phyloP scores from a whole-genome alignment of 352 stramenopile species.

The Hyaloperonospora arabidopsidis region DNA sequence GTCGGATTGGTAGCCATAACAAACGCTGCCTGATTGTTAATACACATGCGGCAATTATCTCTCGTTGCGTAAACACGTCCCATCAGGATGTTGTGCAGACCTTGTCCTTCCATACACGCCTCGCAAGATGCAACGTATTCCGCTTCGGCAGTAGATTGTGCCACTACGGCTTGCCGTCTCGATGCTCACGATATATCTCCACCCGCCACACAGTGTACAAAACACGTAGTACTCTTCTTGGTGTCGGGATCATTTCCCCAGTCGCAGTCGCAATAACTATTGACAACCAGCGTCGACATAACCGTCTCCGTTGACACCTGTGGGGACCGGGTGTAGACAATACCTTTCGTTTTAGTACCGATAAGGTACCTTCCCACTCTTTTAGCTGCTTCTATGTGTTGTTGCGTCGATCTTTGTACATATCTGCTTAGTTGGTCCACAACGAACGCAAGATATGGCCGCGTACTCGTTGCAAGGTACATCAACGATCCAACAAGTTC shows the following conservation, averaged over 20 bases:
- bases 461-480: constrained; percentile 26
- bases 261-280: constrained; percentile 11
- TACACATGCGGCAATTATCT: constrained; percentile 2
- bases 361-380: constrained; percentile 2
- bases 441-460: constrained; percentile 18
- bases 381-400: constrained; percentile 8
- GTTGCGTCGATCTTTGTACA: constrained; percentile 8
- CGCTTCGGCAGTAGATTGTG: constrained; percentile 13
- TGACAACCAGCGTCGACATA: constrained; percentile 3
- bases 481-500: constrained; percentile 17
- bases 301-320: too few species aligned
- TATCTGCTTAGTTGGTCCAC: constrained; percentile 23
- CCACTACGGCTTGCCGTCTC: constrained; percentile 12
- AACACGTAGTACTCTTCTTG: constrained; percentile 8
- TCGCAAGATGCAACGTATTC: constrained; percentile 20
- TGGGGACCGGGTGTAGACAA: neutral
- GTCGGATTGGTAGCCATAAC: constrained; percentile 14
- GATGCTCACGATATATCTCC: constrained; percentile 10
- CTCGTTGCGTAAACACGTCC: constrained; percentile 6
- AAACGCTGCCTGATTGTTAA: constrained; percentile 17
- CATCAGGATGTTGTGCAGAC: constrained; percentile 5
- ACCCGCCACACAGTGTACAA: constrained; percentile 4
- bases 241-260: constrained; percentile 11
- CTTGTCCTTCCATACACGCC: constrained; percentile 8
- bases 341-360: neutral